phyloP scores from a whole-genome alignment of 164 flowering plant genomes.

The Umbilicus rupestris region DNA sequence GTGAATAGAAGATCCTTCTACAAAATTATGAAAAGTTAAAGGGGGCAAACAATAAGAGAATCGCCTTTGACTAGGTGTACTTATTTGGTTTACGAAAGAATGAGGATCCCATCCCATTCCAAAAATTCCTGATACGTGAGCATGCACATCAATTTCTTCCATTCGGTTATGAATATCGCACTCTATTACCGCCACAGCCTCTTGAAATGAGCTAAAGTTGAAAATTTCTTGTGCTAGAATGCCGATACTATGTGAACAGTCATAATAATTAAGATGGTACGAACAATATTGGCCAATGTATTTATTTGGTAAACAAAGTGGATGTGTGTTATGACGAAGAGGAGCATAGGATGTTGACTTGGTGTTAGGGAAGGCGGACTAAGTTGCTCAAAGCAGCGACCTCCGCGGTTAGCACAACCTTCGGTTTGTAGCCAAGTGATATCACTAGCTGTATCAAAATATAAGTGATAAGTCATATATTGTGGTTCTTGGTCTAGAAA shows the following conservation, averaged over 20 bases:
- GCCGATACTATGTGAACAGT: not conserved
- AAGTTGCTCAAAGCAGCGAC: not conserved
- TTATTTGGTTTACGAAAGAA: not conserved
- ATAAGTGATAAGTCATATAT: not conserved
- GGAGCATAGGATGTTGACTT: not conserved
- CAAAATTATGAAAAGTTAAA: not conserved
- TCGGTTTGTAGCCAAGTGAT: not conserved
- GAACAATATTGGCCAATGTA: not conserved
- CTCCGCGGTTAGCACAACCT: not conserved
- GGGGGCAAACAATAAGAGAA: slow-evolving; percentile 4
- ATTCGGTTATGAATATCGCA: not conserved
- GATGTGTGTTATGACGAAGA: not conserved
- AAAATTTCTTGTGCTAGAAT: no score
- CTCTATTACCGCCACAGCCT: not conserved
- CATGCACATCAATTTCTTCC: fast-evolving
- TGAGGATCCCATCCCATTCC: slow-evolving; percentile 8
- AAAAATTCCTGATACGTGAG: not conserved
- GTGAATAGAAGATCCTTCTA: not conserved
- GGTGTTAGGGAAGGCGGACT: not conserved
- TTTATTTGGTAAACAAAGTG: not conserved
- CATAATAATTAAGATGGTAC: not conserved
- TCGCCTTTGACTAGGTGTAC: not conserved
- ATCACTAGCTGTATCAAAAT: not conserved
- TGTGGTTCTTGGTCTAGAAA: not conserved
- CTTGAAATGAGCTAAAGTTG: no score